A percentile compares a stretch with the other conserved stretches of the same genome.
Evolutionary conservation across 2,329 filamentous ascomycete genomes (phyloP).

Genomic region (Sphaerulina vaccinii): DNA sequence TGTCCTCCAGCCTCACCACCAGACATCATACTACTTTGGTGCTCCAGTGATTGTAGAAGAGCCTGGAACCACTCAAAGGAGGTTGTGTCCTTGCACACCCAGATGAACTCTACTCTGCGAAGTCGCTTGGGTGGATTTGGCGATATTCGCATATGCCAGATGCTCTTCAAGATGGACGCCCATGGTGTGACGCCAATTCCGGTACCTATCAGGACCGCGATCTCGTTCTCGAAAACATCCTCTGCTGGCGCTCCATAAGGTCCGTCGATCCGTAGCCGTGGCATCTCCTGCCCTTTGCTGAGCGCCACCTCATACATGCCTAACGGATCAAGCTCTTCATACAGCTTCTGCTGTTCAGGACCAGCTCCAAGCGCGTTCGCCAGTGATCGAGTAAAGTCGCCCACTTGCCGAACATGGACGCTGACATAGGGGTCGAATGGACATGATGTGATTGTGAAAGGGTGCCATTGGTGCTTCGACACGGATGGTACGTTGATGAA

Average conservation of each 20-base stretch:
- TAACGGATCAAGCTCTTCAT: slow-evolving; percentile 85
- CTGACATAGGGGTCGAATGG: slow-evolving; percentile 94
- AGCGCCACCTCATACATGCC: slow-evolving; percentile 98
- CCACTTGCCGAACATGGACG: slow-evolving; percentile 91
- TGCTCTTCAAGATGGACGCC: slow-evolving; percentile 90
- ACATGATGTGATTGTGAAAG: slow-evolving; percentile 98
- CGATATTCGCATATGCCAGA: slow-evolving; percentile 90
- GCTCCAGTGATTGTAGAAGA: slow-evolving; percentile 83
- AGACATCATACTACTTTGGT: slow-evolving; percentile 68
- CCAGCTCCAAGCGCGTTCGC: slow-evolving; percentile 94
- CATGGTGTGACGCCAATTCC: slow-evolving; percentile 86
- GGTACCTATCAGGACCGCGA: slow-evolving; percentile 80
- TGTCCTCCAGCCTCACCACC: slow-evolving; percentile 52
- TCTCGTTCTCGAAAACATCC: slow-evolving; percentile 93
- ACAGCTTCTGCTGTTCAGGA: slow-evolving; percentile 79
- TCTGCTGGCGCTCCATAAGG: slow-evolving; percentile 96
- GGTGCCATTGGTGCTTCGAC: slow-evolving; percentile 92
- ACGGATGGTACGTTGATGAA: slow-evolving; percentile 92
- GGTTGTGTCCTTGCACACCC: slow-evolving; percentile 92
- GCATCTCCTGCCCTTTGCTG: slow-evolving; percentile 91
- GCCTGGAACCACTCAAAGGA: slow-evolving; percentile 99
- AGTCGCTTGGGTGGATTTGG: slow-evolving; percentile 88
- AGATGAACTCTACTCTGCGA: slow-evolving; percentile 96
- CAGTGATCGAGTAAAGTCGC: slow-evolving; percentile 92
- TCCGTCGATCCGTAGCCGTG: slow-evolving; percentile 82